Evolutionary conservation across 495 filamentous ascomycete genomes (phyloP).

Genomic region (Penicillium macrosclerotiorum): DNA sequence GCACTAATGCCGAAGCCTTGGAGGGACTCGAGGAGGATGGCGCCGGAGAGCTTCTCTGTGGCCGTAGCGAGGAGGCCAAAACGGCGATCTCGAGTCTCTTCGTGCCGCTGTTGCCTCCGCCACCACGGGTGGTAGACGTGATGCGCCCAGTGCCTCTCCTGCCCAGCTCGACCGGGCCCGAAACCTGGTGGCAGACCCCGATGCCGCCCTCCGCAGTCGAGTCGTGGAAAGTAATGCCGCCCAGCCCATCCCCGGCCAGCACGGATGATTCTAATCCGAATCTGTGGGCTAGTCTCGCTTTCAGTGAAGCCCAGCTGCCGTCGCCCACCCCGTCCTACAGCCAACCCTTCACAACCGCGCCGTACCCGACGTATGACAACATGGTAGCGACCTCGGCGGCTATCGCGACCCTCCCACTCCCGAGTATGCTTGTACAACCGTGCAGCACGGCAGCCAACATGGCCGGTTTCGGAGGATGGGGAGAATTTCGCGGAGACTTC

Average conservation of each 20-base stretch:
- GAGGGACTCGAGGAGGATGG: conserved; percentile 98
- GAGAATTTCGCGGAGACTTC: conserved; percentile 67
- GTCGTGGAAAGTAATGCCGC: conserved; percentile 89
- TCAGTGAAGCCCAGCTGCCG: conserved; percentile 67
- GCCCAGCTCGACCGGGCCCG: conserved; percentile 76
- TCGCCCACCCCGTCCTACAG: conserved; percentile 78
- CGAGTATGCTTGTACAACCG: conserved; percentile 83
- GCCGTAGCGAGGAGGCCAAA: conserved; percentile 93
- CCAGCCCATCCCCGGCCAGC: conserved; percentile 72
- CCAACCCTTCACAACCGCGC: conserved; percentile 71
- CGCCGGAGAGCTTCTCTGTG: conserved; percentile 86
- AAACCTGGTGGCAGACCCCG: conserved; percentile 74
- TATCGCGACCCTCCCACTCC: conserved; percentile 75
- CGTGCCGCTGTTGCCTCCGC: conserved; percentile 86
- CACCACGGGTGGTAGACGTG: conserved; percentile 88
- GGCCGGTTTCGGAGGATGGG: conserved; percentile 63
- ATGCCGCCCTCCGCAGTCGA: conserved; percentile 67
- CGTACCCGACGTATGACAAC: conserved; percentile 67
- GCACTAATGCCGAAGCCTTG: conserved; percentile 82
- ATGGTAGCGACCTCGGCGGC: conserved; percentile 59
- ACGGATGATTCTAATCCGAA: conserved; percentile 66
- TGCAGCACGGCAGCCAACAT: conserved; percentile 69
- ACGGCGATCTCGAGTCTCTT: conserved; percentile 79
- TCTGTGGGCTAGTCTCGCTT: conserved; percentile 77
- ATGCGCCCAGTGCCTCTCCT: conserved; percentile 81